Base-by-base conservation (phyloP, 108 stramenopile genomes). In the Phaeodactylum tricornutum region DNA sequence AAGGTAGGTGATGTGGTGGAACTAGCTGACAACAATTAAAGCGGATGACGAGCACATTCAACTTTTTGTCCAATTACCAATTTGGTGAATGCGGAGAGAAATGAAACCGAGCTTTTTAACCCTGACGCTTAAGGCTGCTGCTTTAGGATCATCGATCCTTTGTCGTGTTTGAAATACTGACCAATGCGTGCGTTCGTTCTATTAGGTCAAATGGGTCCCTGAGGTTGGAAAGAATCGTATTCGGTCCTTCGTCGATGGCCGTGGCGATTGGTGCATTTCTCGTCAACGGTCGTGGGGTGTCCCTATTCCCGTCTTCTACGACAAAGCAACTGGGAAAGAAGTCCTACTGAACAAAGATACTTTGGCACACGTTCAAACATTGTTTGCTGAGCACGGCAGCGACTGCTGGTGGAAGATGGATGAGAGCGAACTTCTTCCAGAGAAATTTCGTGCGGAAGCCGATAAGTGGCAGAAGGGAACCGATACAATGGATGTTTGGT, bases 401-500 rank as follows among this genome's bases (percentile, higher is more conserved):
- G 94, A 96, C 57, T 93, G 92, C 16, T 99, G 98, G 98, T 99
- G 89, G 87, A 88, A 63, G 45, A 69, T 95, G 74, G 84, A 85
- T 41, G 79, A 72, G 27, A 66, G 58, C 20, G 96, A 97, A 40
- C 75, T 97, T 8, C 72, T 97, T 16, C 96, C 96, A 8, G 80
- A 87, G 28, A 64, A 56, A 51, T 81, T 86, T 33, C 81, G 75
- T 43, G 74, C 43, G 27, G 66, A 84, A 47, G 93, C 94, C 6
- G 92, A 81, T 39, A 93, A 95, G 35, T 96, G 87, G 87, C 75
- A 67, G 36, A 86, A 84, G 47, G 96, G 98, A n/a, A 92, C 85
- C 14, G 98, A 99, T 75, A 99, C 98, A 22, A 95, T 99, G 93
- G 98, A 99, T 62, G 98, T 99, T 12, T 99, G 98, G 98, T 99